Evolutionary conservation across 176 grass and related monocot species (phyloP).

Genomic region (Rhynchospora tenuis): DNA sequence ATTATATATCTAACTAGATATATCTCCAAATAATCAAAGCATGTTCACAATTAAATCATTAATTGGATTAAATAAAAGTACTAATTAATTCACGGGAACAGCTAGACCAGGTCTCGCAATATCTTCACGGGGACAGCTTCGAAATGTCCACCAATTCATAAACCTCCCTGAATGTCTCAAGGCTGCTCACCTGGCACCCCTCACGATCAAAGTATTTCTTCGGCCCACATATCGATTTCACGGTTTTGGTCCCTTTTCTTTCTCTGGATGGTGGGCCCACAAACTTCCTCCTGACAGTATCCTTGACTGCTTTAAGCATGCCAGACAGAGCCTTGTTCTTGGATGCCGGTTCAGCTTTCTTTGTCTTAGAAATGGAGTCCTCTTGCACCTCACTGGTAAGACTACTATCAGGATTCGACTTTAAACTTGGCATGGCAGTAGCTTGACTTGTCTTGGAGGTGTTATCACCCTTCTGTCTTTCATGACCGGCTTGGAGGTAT

Average conservation of each 20-base stretch:
- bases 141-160: too few relatives aligned
- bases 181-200: too few relatives aligned
- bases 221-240: slow-evolving; percentile 5
- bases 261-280: slow-evolving; percentile 46
- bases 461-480: background rate
- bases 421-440: slow-evolving; percentile 23
- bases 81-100: too few relatives aligned
- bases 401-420: slow-evolving; percentile 31
- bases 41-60: too few relatives aligned
- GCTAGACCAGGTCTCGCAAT: too few relatives aligned
- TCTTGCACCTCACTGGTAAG: slow-evolving; percentile 13
- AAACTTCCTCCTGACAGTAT: slow-evolving; percentile 38
- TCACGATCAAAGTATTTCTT: slow-evolving; percentile 12
- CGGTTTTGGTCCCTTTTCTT: background rate
- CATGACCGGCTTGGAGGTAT: background rate
- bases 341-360: slow-evolving; percentile 9
- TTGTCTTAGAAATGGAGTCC: background rate
- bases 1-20: too few relatives aligned
- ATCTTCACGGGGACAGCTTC: too few relatives aligned
- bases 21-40: too few relatives aligned
- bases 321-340: slow-evolving; percentile 46
- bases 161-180: background rate
- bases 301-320: slow-evolving; percentile 46
- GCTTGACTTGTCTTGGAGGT: background rate
- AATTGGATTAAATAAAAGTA: too few relatives aligned